Evolutionary conservation across 352 stramenopile species (phyloP).

Genomic region (Phytophthora litchii): DNA sequence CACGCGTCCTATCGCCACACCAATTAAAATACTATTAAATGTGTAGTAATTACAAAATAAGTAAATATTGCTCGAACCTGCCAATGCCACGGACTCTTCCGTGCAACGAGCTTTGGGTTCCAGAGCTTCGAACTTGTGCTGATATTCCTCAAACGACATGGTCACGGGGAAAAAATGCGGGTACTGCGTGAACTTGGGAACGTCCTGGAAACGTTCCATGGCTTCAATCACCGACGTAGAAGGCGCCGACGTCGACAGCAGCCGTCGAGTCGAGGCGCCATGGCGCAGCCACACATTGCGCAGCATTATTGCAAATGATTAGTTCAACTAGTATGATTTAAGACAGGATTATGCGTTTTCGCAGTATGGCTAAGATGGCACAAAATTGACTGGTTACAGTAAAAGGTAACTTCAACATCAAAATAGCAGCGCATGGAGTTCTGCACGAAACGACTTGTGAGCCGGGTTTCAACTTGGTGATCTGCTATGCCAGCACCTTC

Average conservation of each 20-base stretch:
- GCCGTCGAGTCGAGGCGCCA: constrained; percentile 26
- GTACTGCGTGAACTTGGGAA: constrained; percentile 63
- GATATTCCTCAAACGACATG: constrained; percentile 70
- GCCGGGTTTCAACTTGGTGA: neutral
- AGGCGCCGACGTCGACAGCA: constrained; percentile 27
- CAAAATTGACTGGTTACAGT: constrained; percentile 7
- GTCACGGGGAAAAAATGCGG: constrained; percentile 71
- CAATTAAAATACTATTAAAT: constrained; percentile 1
- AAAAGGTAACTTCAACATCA: constrained; percentile 21
- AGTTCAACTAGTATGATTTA: constrained; percentile 1
- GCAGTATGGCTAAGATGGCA: neutral
- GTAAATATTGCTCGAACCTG: constrained; percentile 34
- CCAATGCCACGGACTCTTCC: constrained; percentile 60
- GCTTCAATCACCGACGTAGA: constrained; percentile 31
- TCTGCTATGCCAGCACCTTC: constrained; percentile 7
- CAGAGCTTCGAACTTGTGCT: constrained; percentile 57
- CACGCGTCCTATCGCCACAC: constrained; percentile 51
- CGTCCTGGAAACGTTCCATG: constrained; percentile 62
- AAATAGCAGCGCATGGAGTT: too few relatives aligned
- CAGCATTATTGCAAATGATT: constrained; percentile 32
- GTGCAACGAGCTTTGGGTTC: constrained; percentile 61
- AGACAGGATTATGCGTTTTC: neutral
- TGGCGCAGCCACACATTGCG: constrained; percentile 36
- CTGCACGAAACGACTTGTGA: constrained; percentile 1
- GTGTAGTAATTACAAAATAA: neutral